A percentile compares a stretch with the other conserved stretches of the same genome.
phyloP scores from a whole-genome alignment of 257 asterid genomes.

The Hygrophila difformis region DNA sequence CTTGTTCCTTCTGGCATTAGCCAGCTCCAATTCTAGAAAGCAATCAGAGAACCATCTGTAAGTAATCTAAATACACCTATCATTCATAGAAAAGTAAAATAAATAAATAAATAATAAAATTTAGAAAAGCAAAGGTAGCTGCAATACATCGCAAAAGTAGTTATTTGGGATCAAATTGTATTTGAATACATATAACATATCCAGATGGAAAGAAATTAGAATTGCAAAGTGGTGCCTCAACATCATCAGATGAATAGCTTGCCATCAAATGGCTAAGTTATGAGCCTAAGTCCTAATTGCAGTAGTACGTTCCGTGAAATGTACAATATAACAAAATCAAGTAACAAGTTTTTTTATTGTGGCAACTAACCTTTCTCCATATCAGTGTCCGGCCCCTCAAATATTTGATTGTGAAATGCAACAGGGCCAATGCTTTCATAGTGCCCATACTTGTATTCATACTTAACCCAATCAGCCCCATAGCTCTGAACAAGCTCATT shows the following conservation, averaged over 20 bases:
- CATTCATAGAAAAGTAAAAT: no score
- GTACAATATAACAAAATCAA: no score
- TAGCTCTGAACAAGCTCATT: constrained; percentile 94
- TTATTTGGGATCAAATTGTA: neutral
- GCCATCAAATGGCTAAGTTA: constrained; percentile 14
- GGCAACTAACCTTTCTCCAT: constrained; percentile 74
- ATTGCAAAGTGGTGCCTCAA: constrained; percentile 5
- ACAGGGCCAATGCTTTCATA: constrained; percentile 69
- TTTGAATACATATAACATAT: constrained; percentile 1
- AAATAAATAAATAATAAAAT: no score
- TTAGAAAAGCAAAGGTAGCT: neutral
- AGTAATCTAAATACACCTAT: constrained; percentile 1
- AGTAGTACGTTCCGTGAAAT: no score
- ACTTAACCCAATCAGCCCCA: constrained; percentile 87
- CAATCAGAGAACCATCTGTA: constrained; percentile 16
- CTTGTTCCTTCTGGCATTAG: constrained; percentile 66
- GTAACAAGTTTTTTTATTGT: no score
- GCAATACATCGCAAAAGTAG: neutral
- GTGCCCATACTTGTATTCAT: constrained; percentile 86
- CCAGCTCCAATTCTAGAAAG: constrained; percentile 70
- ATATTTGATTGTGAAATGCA: constrained; percentile 72
- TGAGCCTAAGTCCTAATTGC: neutral
- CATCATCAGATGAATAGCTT: constrained; percentile 8
- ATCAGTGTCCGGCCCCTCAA: constrained; percentile 95
- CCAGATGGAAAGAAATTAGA: neutral